phyloP scores from a whole-genome alignment of 768 basidiomycete species.

The Calocera viscosa region DNA sequence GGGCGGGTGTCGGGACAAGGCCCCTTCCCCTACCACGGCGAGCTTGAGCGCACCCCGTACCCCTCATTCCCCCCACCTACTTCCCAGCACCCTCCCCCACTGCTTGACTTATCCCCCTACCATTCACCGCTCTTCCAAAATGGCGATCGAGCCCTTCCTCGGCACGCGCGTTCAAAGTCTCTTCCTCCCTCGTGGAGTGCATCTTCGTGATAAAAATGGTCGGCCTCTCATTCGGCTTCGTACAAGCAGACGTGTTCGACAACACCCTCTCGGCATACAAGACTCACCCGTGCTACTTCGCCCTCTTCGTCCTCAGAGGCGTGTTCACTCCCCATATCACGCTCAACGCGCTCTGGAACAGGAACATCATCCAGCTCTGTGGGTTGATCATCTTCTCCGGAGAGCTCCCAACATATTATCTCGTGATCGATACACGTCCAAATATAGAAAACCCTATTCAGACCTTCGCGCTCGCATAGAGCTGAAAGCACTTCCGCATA shows the following conservation, averaged over 20 bases:
- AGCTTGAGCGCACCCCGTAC: too few species aligned
- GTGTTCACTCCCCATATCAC: slow-evolving; percentile 70
- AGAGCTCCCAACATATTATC: slow-evolving; percentile 65
- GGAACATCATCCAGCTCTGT: slow-evolving; percentile 63
- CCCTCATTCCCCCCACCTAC: too few species aligned
- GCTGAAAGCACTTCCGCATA: too few species aligned
- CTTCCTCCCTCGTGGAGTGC: slow-evolving; percentile 37
- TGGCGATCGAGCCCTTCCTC: slow-evolving; percentile 33
- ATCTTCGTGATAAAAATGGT: slow-evolving; percentile 27
- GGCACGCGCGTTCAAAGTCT: slow-evolving; percentile 59
- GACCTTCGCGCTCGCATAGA: too few species aligned
- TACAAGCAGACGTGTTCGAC: background rate
- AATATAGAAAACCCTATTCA: too few species aligned
- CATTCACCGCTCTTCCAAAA: background rate
- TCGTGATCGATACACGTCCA: too few species aligned
- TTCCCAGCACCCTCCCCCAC: too few species aligned
- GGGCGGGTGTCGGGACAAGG: too few species aligned
- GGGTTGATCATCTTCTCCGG: slow-evolving; percentile 47
- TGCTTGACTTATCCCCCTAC: background rate
- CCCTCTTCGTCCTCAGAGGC: slow-evolving; percentile 70
- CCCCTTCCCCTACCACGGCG: too few species aligned
- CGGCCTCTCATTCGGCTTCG: slow-evolving; percentile 18
- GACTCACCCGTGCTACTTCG: slow-evolving; percentile 77
- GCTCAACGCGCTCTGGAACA: slow-evolving; percentile 63
- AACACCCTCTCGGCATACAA: slow-evolving; percentile 28